phyloP scores from a whole-genome alignment of 106 monocot species.

The Amphibolis antarctica region DNA sequence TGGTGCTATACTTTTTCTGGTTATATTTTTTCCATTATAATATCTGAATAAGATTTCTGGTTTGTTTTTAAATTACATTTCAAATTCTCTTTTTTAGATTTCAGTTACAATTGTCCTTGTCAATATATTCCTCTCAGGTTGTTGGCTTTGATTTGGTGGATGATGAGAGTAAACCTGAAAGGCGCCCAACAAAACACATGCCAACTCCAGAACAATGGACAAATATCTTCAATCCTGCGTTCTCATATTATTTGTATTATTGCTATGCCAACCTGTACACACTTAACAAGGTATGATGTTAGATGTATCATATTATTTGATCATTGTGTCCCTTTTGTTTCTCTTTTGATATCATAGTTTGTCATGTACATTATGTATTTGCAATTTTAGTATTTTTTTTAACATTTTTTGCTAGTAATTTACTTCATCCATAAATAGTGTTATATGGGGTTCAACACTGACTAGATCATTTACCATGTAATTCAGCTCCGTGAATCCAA shows the following conservation, averaged over 20 bases:
- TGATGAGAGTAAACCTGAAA: slow-evolving; percentile 98
- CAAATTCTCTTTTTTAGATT: not conserved
- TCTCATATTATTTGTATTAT: slow-evolving; percentile 93
- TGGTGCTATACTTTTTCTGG: too few species aligned
- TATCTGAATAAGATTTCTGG: too few species aligned
- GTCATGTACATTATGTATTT: too few species aligned
- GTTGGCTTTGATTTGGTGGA: slow-evolving; percentile 98
- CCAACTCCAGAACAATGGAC: slow-evolving; percentile 93
- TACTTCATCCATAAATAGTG: not conserved
- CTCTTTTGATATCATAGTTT: not conserved
- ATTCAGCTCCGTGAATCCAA: slow-evolving; percentile 88
- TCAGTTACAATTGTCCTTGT: not conserved
- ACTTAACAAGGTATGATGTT: slow-evolving; percentile 66
- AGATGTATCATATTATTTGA: not conserved
- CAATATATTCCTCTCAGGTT: slow-evolving; percentile 34
- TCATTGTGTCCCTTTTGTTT: not conserved
- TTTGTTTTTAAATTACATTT: not conserved
- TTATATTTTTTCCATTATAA: too few species aligned
- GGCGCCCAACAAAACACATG: slow-evolving; percentile 99
- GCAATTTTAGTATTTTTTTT: too few species aligned
- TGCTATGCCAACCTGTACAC: slow-evolving; percentile 94
- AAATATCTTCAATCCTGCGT: slow-evolving; percentile 93
- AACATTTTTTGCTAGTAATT: not conserved
- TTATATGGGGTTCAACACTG: not conserved
- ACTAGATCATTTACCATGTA: not conserved